Evolutionary conservation across 108 stramenopile genomes (phyloP).

Genomic region (Nitzschia sp.): DNA sequence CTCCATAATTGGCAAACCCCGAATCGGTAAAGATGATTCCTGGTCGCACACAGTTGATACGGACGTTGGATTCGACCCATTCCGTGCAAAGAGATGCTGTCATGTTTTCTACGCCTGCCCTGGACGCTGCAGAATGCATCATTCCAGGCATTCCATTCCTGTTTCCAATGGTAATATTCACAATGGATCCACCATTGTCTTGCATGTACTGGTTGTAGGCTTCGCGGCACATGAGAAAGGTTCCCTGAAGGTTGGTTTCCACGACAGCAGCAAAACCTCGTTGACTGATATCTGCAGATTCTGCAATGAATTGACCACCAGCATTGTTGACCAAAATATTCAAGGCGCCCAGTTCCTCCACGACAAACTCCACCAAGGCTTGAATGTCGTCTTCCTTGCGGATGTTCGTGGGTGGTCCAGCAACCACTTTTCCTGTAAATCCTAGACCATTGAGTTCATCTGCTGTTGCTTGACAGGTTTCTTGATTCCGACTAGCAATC

Average conservation of each 20-base stretch:
- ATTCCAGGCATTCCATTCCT: conserved; percentile 85
- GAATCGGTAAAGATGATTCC: conserved; percentile 82
- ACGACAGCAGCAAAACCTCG: conserved; percentile 79
- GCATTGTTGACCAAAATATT: conserved; percentile 84
- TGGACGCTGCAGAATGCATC: conserved; percentile 78
- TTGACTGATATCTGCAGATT: conserved; percentile 63
- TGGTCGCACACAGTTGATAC: conserved; percentile 87
- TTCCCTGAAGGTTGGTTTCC: conserved; percentile 77
- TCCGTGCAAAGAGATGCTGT: conserved; percentile 77
- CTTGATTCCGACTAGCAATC: conserved; percentile 70
- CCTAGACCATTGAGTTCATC: conserved; percentile 49
- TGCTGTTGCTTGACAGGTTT: conserved; percentile 57
- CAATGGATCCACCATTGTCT: conserved; percentile 78
- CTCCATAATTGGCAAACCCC: conserved; percentile 82
- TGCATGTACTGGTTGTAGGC: conserved; percentile 80
- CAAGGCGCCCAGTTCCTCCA: conserved; percentile 54
- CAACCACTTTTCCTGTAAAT: conserved; percentile 43
- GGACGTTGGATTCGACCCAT: conserved; percentile 80
- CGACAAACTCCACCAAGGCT: conserved; percentile 49
- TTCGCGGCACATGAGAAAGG: conserved; percentile 75
- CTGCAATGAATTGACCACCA: conserved; percentile 77
- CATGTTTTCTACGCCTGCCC: conserved; percentile 88
- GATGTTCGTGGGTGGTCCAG: conserved; percentile 70
- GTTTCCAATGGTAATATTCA: conserved; percentile 85
- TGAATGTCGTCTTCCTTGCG: conserved; percentile 68